These are phyloP conservation scores for Zoysia pacifica DNA, from an alignment of 176 grass and related monocot species.

Conservation along the genomic window DNA sequence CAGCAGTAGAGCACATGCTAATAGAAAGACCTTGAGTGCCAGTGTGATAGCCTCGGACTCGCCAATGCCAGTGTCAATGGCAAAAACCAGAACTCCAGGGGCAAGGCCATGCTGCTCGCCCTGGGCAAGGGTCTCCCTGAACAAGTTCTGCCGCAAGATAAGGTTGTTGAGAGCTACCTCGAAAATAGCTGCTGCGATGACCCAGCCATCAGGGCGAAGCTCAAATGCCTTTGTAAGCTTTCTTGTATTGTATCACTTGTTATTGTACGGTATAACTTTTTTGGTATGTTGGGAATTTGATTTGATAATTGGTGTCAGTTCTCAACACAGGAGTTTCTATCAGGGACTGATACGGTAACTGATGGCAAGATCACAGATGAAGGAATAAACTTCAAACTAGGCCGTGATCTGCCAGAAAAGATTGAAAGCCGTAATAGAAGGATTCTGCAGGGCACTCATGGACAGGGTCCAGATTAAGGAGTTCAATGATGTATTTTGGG, in stretches of 20 bases:
- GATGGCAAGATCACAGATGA: conserved; percentile 76
- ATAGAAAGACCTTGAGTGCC: neutral
- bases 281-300: neutral
- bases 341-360: conserved; percentile 72
- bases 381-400: conserved; percentile 85
- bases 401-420: conserved; percentile 70
- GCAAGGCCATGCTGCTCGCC: conserved; percentile 77
- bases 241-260: neutral
- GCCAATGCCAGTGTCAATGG: neutral
- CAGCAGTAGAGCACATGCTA: neutral
- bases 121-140: conserved; percentile 82
- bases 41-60: conserved; percentile 16
- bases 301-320: conserved; percentile 24
- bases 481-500: conserved; percentile 83
- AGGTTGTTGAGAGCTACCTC: conserved; percentile 74
- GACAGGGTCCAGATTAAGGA: conserved; percentile 54
- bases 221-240: conserved; percentile 78
- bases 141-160: conserved; percentile 82
- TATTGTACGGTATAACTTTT: neutral
- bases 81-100: conserved; percentile 34
- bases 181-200: conserved; percentile 60
- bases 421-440: conserved; percentile 71
- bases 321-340: conserved; percentile 76
- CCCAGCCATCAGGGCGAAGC: conserved; percentile 71
- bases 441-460: conserved; percentile 73